These are phyloP conservation scores for Elymus sibiricus DNA, from an alignment of 176 grass and related monocot genomes.

Conservation along the genomic window DNA sequence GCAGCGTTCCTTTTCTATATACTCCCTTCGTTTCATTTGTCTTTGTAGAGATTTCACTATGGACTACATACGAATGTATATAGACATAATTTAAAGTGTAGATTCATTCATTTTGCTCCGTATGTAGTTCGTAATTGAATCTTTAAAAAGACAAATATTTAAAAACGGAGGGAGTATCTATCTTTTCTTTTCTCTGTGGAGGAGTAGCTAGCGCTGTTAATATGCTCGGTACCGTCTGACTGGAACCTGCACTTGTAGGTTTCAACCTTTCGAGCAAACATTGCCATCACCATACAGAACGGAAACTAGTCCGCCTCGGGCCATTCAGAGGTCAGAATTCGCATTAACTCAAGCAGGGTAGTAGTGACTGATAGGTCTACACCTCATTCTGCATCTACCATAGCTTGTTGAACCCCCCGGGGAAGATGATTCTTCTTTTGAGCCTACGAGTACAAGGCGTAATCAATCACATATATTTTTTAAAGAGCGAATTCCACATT, in stretches of 20 bases:
- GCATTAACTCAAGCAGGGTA: not conserved
- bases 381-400: not conserved
- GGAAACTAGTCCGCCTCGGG: not conserved
- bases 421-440: not conserved
- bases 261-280: conserved; percentile 2
- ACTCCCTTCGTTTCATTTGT: no score
- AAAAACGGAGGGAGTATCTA: no score
- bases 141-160: no score
- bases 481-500: no score
- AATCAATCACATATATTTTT: not conserved
- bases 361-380: not conserved
- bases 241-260: not conserved
- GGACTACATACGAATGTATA: no score
- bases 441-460: not conserved
- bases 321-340: conserved; percentile 17
- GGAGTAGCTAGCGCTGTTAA: not conserved
- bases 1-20: not conserved
- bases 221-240: conserved; percentile 12
- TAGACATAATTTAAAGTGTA: no score
- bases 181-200: not conserved
- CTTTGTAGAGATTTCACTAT: no score
- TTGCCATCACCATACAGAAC: not conserved
- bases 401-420: not conserved
- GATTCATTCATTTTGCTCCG: no score
- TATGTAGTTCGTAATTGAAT: no score